Percentiles rank a stretch among this genome's conserved stretches.
Conservation (phyloP, 371 early-diverging fungal genomes). For the Sporodiniella umbellata region DNA sequence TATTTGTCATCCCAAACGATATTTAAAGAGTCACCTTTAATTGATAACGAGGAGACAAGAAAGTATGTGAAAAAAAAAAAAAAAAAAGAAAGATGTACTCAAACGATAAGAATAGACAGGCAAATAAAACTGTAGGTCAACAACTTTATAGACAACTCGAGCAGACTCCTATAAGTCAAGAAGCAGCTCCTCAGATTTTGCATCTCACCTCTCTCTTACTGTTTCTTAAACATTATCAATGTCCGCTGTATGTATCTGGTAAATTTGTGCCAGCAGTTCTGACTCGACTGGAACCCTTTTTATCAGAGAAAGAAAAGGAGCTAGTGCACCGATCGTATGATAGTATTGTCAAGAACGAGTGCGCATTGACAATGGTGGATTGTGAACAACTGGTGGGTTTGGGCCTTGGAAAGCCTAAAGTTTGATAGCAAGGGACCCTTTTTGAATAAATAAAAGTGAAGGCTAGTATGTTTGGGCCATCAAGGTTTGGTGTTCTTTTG, state of each 20-base stretch:
- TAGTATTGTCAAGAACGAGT: conserved; percentile 8
- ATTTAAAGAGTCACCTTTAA: background rate
- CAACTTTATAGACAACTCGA: conserved; percentile 14
- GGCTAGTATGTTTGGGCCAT: conserved; percentile 7
- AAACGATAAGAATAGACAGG: background rate
- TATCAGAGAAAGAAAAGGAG: background rate
- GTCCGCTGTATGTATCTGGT: conserved; percentile 21
- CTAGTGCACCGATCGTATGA: conserved; percentile 2
- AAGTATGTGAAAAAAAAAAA: background rate
- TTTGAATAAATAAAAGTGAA: conserved; percentile 16
- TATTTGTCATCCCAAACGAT: conserved; percentile 3
- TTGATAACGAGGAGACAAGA: background rate
- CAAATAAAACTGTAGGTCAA: conserved; percentile 1
- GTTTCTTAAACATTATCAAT: conserved; percentile 5
- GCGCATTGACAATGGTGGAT: conserved; percentile 1
- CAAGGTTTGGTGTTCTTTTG: conserved; percentile 16
- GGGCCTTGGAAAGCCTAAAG: background rate
- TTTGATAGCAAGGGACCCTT: conserved; percentile 1
- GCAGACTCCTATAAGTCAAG: background rate
- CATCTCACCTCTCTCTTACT: conserved; percentile 14
- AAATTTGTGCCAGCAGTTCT: conserved; percentile 22
- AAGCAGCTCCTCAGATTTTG: conserved; percentile 12
- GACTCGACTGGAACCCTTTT: background rate
- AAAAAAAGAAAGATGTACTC: background rate
- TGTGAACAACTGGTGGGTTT: conserved; percentile 1